phyloP scores from a whole-genome alignment of 73 alveolate genomes.

The Uronychia setigera region DNA sequence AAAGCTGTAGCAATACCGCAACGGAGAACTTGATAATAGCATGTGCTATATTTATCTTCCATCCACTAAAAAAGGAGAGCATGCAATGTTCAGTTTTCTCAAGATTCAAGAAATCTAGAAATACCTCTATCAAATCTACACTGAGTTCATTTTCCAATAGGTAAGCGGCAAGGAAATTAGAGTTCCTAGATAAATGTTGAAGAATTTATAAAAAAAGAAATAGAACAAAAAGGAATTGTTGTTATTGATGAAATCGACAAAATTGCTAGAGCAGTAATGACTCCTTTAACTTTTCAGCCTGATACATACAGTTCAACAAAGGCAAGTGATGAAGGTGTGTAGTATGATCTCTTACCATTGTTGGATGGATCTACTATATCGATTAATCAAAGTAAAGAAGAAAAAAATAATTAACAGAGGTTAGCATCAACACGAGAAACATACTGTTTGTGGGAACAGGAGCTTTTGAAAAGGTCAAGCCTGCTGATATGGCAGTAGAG shows the following conservation, averaged over 20 bases:
- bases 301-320: constrained; percentile 51
- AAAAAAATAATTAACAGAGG: not conserved
- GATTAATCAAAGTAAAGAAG: constrained; percentile 40
- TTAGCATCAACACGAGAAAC: constrained; percentile 55
- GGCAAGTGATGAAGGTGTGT: constrained; percentile 84
- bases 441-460: constrained; percentile 81
- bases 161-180: too few species aligned
- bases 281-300: constrained; percentile 9
- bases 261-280: constrained; percentile 27
- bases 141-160: constrained; percentile 24
- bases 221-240: constrained; percentile 75
- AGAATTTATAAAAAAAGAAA: constrained; percentile 35
- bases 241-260: constrained; percentile 84
- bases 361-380: constrained; percentile 76
- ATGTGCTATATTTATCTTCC: constrained; percentile 39
- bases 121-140: constrained; percentile 31
- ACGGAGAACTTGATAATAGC: constrained; percentile 61
- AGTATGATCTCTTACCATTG: constrained; percentile 78
- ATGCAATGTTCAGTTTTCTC: constrained; percentile 20
- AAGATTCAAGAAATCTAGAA: constrained; percentile 23
- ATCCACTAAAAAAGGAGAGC: not conserved
- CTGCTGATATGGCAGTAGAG: constrained; percentile 78
- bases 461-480: constrained; percentile 70
- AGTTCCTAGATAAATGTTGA: constrained; percentile 44
- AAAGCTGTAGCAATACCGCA: constrained; percentile 32